Evolutionary conservation across 345 rosid genomes (phyloP).

Genomic region (Physaria fendleri): DNA sequence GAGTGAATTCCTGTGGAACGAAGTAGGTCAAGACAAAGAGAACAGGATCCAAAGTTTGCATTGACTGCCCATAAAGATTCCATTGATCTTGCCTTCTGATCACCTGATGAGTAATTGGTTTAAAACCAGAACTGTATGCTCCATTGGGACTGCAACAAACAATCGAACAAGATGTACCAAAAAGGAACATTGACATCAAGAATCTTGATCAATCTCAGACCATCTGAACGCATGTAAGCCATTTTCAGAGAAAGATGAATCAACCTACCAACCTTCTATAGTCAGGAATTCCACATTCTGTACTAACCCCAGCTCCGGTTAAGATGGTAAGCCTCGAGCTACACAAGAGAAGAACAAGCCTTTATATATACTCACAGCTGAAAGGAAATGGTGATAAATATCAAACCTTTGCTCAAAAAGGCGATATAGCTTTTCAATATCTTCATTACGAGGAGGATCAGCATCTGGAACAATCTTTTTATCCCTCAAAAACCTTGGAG

Average conservation of each 20-base stretch:
- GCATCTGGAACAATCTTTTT: constrained; percentile 71
- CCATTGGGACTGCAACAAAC: constrained; percentile 76
- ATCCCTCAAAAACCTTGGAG: constrained; percentile 39
- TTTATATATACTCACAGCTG: not conserved
- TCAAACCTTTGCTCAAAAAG: constrained; percentile 63
- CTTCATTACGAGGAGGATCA: constrained; percentile 60
- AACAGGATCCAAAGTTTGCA: not conserved
- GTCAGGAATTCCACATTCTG: constrained; percentile 96
- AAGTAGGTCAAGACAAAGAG: not conserved
- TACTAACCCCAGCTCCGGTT: constrained; percentile 94
- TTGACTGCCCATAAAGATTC: not conserved
- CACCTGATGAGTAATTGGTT: constrained; percentile 98
- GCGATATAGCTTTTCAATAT: constrained; percentile 49
- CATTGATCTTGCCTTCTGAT: constrained; percentile 51
- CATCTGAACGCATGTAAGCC: not conserved
- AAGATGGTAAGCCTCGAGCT: constrained; percentile 66
- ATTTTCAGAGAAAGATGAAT: not conserved
- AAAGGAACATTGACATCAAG: not conserved
- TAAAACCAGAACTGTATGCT: constrained; percentile 95
- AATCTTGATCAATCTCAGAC: not conserved
- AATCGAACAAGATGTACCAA: not conserved
- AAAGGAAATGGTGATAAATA: not conserved
- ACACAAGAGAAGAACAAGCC: constrained; percentile 9
- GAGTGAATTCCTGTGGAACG: constrained; percentile 70
- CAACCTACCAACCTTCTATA: constrained; percentile 61